Evolutionary conservation across 2,329 filamentous ascomycete species (phyloP), one percentile per base, ranked within the genome.

Genomic region (Furcasterigmium furcatum): DNA sequence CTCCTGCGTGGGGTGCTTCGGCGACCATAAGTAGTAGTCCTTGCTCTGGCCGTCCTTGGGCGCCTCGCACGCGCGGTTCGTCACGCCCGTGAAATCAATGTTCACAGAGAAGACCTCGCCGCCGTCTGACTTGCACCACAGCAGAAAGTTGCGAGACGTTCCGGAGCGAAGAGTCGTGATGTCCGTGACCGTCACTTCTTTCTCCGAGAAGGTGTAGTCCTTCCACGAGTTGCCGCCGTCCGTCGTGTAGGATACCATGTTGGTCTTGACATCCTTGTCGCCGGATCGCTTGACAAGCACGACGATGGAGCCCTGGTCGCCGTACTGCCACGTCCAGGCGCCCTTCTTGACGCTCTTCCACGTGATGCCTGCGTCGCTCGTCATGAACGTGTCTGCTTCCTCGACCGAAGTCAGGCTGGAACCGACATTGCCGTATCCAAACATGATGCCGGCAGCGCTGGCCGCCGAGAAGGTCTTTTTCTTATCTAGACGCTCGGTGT

Each of bases 381-480:
- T 95, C 73, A 97, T 86, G 68, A 92, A 99, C 0, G 92, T 97
- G 60, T 94, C 86, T 13, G 86, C 87, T 14, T 92, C 82, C 44
- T 86, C 82, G 51, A 82, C 75, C 22, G 76, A 71, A 8, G 75
- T 78, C 38, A 96, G 77, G 48, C 75, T 74, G 14, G 72, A 62
- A 10, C 95, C 95, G 9, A 99, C 91, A 58, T 97, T 99, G 54
- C 94, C 94, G 50, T 91, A 80, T 14, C 82, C 94, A 61, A 99
- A 85, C 82, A 97, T 89, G 44, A 99, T 67, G 10, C 94, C 95
- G 30, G 96, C 82, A 1, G 94, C 92, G 4, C 88, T 91, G 39
- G 84, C 80, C 3, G 91, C 96, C 9, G 90, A 94, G 66, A 88
- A 97, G 0, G 89, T 95, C 62, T 92, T 88, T 39, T 84, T 74